Evolutionary conservation across 352 stramenopile genomes (phyloP), one percentile per base, ranked within the genome.

Genomic region (Globisporangium barbulae): DNA sequence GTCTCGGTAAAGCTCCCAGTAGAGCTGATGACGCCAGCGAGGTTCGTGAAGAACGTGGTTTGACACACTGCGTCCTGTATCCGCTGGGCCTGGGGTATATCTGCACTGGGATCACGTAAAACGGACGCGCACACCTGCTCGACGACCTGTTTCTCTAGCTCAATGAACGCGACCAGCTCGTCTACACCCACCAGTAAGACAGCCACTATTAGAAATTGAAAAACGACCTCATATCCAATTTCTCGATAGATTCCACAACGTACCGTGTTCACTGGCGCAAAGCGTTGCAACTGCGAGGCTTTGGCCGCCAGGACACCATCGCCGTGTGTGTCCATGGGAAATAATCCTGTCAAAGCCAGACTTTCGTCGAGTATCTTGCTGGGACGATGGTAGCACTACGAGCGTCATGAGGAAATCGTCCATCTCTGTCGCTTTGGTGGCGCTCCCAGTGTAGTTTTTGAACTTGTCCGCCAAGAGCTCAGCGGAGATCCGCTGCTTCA

Each of bases 71-170:
- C 37, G 2, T 39, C 37, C 12, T 42, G 63, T 2, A 63, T 25
- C 10, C 37, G 21, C 15, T 68, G 22, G 22, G 5, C 60, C 48
- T 17, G 63, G 39, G 15, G 22, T 17, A 58, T 39, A 19, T 35
- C 54, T 53, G 19, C 33, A 49, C 19, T 12, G 25, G 21, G 45
- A 7, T 53, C 21, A n/a, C 10, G 45, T 49, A 58, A 67, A 8
- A 56, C 28, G 15, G 71, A 42, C 6, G 52, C 49, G 39, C 72
- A 83, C 37, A 71, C 57, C 13, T 67, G 55, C 21, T 44, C 61
- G 42, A 85, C 62, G 7, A 65, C 59, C 39, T 76, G 67, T 61
- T 83, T 83, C 31, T 85, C 76, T 2, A 81, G 37, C 9, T 72
- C 52, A 39, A 85, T 73, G 48, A 79, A 53, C 10, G 58, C 57